Base-by-base conservation (phyloP, 179 eudicot genomes). In the Camellia oleifera region DNA sequence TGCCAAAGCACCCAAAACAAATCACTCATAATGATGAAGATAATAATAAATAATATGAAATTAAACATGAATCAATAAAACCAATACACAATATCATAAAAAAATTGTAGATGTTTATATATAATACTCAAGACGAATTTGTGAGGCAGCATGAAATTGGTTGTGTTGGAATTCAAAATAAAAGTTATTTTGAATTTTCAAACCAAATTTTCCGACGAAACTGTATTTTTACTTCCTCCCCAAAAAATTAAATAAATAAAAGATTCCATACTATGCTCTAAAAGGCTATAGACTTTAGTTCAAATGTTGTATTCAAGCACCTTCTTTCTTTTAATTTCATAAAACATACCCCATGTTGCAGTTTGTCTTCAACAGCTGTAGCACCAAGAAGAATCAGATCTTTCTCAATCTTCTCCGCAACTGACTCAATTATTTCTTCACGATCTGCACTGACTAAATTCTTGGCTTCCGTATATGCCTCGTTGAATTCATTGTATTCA, bases 361-460 rank as follows among this genome's bases (percentile, higher is more conserved):
- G 88, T 64, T 87, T 89, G 75, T 89, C 92, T 83, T 89, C 92
- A 63, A 89, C 92, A 45, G 92, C 92, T 46, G 90, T 86, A 50
- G 90, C 90, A 18, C 92, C 92, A 67, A 88, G 83, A 83, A 89
- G 90, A 76, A 84, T 84, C 58, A 89, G 63, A 77, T 86, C 74
- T 81, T 75, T 84, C 82, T 89, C 92, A 81, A 89, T 72, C 63
- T 65, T 69, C 65, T 89, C 85, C 7, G 90, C 85, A 71, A 83
- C 90, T 69, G 78, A 48, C 32, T 89, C 92, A 20, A 84, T 81
- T 77, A 89, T 14, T 70, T 84, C 73, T 17, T 89, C 89, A 2
- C 88, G 84, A 23, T 84, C 85, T 62, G 78, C 84, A 80, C 83
- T 84, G 23, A 87, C 77, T 3, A 86, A 81, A 81, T 77, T 88